Evolutionary conservation across 805 yeast genomes (phyloP).

Genomic region (Debaryomyces prosopidis): DNA sequence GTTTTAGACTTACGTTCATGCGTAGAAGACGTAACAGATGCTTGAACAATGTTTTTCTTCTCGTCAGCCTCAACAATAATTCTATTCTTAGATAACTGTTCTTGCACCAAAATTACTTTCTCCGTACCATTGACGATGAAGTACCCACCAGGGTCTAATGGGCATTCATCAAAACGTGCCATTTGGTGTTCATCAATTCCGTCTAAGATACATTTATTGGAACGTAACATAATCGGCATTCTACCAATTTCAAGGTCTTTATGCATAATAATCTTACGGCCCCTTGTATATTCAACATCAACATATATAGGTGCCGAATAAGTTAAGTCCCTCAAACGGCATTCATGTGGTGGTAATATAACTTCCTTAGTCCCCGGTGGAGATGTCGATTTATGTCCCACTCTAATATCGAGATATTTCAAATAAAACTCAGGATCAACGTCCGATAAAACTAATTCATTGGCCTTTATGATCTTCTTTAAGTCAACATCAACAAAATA

Average conservation of each 20-base stretch:
- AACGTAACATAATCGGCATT: constrained; percentile 98
- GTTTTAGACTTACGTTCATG: constrained; percentile 98
- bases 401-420: constrained; percentile 89
- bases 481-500: constrained; percentile 92
- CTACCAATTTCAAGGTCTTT: constrained; percentile 92
- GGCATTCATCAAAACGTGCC: constrained; percentile 92
- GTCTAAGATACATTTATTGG: constrained; percentile 84
- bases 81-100: constrained; percentile 94
- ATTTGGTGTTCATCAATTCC: constrained; percentile 77
- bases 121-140: constrained; percentile 98
- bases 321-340: constrained; percentile 90
- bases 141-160: constrained; percentile 98
- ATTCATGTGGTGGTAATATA: constrained; percentile 86
- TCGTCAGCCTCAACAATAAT: constrained; percentile 98
- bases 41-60: constrained; percentile 91
- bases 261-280: constrained; percentile 86
- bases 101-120: constrained; percentile 94
- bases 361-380: constrained; percentile 54
- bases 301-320: constrained; percentile 95
- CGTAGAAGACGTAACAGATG: constrained; percentile 96
- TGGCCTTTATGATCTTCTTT: constrained; percentile 89
- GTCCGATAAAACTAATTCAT: constrained; percentile 84
- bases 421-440: constrained; percentile 97
- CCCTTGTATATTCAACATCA: constrained; percentile 96
- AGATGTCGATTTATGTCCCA: constrained; percentile 74